Conservation (phyloP, 768 basidiomycete species). For the Dacryopinax primogenitus region DNA sequence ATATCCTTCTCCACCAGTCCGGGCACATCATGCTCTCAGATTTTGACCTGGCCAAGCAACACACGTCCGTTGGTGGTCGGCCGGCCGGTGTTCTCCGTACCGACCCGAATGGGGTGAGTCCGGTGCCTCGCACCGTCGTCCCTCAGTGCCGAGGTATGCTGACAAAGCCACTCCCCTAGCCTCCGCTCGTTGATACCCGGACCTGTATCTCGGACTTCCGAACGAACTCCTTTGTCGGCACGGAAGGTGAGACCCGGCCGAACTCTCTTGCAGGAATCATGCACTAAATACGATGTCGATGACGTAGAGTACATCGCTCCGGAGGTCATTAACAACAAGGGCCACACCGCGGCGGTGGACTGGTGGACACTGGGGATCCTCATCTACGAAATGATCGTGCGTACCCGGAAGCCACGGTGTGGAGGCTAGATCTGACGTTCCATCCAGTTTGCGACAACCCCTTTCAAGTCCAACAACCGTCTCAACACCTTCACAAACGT, state of each 20-base stretch:
- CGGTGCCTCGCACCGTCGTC: not conserved
- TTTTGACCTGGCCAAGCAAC: conserved; percentile 97
- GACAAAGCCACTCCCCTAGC: conserved; percentile 33
- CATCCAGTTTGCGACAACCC: conserved; percentile 85
- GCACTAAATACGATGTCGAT: too few species aligned
- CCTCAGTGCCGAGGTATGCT: not conserved
- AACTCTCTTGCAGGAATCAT: too few species aligned
- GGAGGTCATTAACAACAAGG: conserved; percentile 92
- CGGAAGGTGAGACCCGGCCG: conserved; percentile 91
- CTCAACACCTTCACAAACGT: conserved; percentile 96
- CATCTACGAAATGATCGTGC: conserved; percentile 75
- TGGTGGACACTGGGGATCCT: conserved; percentile 99
- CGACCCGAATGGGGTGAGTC: conserved; percentile 75
- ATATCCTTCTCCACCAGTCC: conserved; percentile 92
- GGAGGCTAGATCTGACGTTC: conserved; percentile 18
- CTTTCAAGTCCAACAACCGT: conserved; percentile 93
- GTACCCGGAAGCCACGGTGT: conserved; percentile 13
- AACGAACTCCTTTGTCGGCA: conserved; percentile 98
- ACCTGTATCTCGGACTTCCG: conserved; percentile 95
- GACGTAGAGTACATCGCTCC: conserved; percentile 99
- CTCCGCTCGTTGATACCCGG: conserved; percentile 90
- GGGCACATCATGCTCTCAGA: conserved; percentile 99
- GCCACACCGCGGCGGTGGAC: conserved; percentile 96
- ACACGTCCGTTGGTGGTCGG: conserved; percentile 61
- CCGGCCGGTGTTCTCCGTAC: conserved; percentile 77